These are phyloP conservation scores for Lipomyces kockii DNA, from an alignment of 805 yeast genomes.

Conservation along the genomic window DNA sequence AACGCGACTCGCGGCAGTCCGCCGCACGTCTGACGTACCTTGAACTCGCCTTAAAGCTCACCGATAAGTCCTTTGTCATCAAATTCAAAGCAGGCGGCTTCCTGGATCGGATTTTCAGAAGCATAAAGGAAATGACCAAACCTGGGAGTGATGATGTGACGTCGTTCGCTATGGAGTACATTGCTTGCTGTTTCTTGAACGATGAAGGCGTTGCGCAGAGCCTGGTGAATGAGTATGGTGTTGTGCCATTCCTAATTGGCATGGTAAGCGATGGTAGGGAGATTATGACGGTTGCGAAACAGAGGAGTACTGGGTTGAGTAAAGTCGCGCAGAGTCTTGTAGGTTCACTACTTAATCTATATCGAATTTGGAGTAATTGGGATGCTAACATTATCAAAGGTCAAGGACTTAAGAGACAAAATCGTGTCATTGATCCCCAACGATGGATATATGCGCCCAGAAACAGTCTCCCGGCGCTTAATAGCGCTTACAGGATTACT, in stretches of 20 bases:
- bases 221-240: constrained; percentile 15
- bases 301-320: constrained; percentile 5
- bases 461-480: constrained; percentile 17
- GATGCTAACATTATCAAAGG: constrained; percentile 8
- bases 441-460: neutral
- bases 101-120: constrained; percentile 14
- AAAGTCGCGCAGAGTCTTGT: constrained; percentile 20
- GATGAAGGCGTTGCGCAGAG: constrained; percentile 29
- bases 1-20: constrained; percentile 11
- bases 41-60: constrained; percentile 29
- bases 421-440: constrained; percentile 10
- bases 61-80: constrained; percentile 26
- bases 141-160: constrained; percentile 3
- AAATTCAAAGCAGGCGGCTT: constrained; percentile 31
- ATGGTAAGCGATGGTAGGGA: constrained; percentile 18
- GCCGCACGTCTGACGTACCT: constrained; percentile 22
- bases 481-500: constrained; percentile 21
- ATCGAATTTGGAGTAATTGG: neutral
- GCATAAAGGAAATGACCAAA: constrained; percentile 8
- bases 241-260: constrained; percentile 9
- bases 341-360: neutral
- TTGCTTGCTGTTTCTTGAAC: constrained; percentile 13
- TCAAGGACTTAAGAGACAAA: constrained; percentile 15
- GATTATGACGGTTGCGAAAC: constrained; percentile 8
- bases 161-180: constrained; percentile 25